Conservation (phyloP, 805 yeast species). For the Metschnikowia orientalis region DNA sequence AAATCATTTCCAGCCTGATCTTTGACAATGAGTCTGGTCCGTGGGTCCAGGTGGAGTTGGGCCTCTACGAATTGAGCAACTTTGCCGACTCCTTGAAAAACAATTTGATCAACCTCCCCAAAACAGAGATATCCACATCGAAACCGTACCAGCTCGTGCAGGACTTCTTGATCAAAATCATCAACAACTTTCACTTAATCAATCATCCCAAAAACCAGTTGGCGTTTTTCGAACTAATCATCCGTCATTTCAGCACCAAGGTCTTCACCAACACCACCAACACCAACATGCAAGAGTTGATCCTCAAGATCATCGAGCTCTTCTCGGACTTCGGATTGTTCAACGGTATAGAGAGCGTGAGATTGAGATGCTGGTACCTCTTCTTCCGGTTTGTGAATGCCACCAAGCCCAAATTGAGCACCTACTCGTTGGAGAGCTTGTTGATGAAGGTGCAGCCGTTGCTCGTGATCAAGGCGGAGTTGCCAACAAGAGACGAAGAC, state of each 20-base stretch:
- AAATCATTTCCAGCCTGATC: slow-evolving; percentile 44
- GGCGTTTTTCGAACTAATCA: slow-evolving; percentile 77
- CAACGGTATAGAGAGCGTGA: slow-evolving; percentile 66
- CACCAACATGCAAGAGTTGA: slow-evolving; percentile 45
- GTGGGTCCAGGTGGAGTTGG: slow-evolving; percentile 68
- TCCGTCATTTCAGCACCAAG: slow-evolving; percentile 64
- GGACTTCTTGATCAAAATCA: slow-evolving; percentile 54
- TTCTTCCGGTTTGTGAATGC: slow-evolving; percentile 78
- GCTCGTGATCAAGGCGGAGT: slow-evolving; percentile 57
- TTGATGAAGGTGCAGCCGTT: slow-evolving; percentile 59
- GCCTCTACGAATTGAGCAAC: slow-evolving; percentile 74
- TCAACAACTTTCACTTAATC: slow-evolving; percentile 36
- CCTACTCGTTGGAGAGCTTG: slow-evolving; percentile 51
- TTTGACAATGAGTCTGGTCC: slow-evolving; percentile 12
- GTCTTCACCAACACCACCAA: slow-evolving; percentile 33
- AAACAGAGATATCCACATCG: slow-evolving; percentile 59
- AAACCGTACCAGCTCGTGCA: slow-evolving; percentile 61
- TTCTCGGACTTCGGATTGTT: slow-evolving; percentile 83
- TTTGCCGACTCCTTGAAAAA: slow-evolving; percentile 77
- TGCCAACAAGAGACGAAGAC: slow-evolving; percentile 53
- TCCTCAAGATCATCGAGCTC: slow-evolving; percentile 59
- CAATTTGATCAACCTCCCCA: slow-evolving; percentile 67
- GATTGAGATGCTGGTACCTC: slow-evolving; percentile 85
- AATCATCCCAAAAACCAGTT: slow-evolving; percentile 81
- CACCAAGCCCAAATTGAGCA: slow-evolving; percentile 57